Evolutionary conservation across 495 filamentous ascomycete species (phyloP), one percentile per base, ranked within the genome.

Genomic region (Aspergillus nidulans): DNA sequence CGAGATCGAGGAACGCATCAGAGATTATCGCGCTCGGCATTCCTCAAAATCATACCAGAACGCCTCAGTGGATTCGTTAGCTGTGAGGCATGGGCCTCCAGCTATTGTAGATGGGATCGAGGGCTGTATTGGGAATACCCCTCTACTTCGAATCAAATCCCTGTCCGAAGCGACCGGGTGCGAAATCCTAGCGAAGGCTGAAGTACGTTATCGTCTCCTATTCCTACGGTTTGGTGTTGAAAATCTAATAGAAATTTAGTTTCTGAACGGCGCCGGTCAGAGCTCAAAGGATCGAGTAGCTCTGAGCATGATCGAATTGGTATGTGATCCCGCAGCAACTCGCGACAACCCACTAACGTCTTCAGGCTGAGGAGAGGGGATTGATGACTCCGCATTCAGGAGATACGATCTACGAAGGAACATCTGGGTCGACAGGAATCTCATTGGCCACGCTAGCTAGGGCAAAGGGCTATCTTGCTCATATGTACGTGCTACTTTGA

Each of bases 271-370:
- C 40, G 91, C 90, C n/a, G 95, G 95, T 12, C 88, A 89, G 53
- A 95, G 90, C 61, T 91, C 95, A 15, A 99, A 99, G 65, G 94
- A 99, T 67, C 83, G 94, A 26, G 94, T 97, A 4, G 94, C 95
- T 5, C 73, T 97, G 34, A 89, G 82, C 68, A 92, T 96, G 77
- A 94, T 97, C 63, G 66, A 85, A 43, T 81, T 79, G 57, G 85
- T 87, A 77, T 59, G 69, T 20, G 13, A 19, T 45, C 54, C 32
- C 25, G 25, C 18, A 55, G 49, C 48, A 51, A 24, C 19, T 46
- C 19, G 16, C 49, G 45, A 41, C 43, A 34, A 16, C n/a, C 41
- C 53, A 46, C 57, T 66, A 45, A 63, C 48, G 3, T n/a, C 23
- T n/a, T 23, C 49, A 86, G 74, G 94, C 95, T 30, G 92, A 97